Base-by-base conservation (phyloP, 164 flowering plant species). In the Chimonanthus praecox region DNA sequence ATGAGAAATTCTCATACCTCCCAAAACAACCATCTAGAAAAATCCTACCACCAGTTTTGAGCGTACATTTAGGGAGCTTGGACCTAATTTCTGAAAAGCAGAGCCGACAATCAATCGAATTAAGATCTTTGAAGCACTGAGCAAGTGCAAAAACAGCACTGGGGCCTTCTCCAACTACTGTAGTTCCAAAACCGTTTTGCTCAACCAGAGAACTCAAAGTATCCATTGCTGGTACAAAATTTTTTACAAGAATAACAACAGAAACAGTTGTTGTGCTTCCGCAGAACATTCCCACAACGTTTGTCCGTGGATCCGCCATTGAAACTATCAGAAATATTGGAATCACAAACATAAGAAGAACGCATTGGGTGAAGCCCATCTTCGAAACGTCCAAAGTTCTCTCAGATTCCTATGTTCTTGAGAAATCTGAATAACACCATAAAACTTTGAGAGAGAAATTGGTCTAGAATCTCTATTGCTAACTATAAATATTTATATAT, bases 1-100 rank as follows among this genome's bases (percentile, higher is more conserved):
- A 73, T 21, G 21, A 65, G 51, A 65, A 73, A 50, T 73, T 73
- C 75, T 73, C 75, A 3, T 13, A 61, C 70, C 71, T 51, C 62
- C 67, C 13, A 50, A 66, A 73, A 54, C 75, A 73, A 3, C 75
- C 75, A 46, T 73, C 75, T 3, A 73, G 49, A 48, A 45, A 67
- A 44, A 73, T 15, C 18, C 71, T 62, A 3, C 75, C 75, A 21
- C 75, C 75, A 3, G 15, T 54, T 7, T 0, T 3, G 6, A 71
- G 21, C 70, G 33, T 65, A 20, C 75, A 73, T 16, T 16, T 21
- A 6, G 62, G 51, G n/a, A 73, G 62, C 6, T 65, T 43, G 0
- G 50, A 18, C 3, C 50, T 50, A 1, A 66, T 51, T 15, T 51
- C 64, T 6, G 75, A 13, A n/a, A 63, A 73, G 71, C 75, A 73